Conservation (phyloP, 2,329 filamentous ascomycete genomes). For the Phaeophleospora eucalypticola region DNA sequence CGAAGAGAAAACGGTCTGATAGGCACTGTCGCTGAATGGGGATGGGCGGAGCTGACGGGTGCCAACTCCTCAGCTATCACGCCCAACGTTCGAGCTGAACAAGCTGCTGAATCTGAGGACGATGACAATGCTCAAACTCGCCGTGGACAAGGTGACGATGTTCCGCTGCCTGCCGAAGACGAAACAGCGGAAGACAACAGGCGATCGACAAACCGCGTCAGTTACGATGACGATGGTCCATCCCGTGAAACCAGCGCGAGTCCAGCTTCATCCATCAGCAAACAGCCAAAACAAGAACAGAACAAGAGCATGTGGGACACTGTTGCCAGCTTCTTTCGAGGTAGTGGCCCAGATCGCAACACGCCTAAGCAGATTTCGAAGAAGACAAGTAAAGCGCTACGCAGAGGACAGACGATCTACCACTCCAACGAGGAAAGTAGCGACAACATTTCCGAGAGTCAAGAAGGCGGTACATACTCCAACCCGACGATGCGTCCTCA, state of each 20-base stretch:
- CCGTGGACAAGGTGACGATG: constrained; percentile 37
- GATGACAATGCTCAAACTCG: constrained; percentile 26
- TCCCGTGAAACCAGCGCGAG: constrained; percentile 35
- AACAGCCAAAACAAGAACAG: constrained; percentile 15
- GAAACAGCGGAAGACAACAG: constrained; percentile 60
- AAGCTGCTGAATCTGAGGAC: constrained; percentile 19
- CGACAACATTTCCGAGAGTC: constrained; percentile 18
- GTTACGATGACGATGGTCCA: constrained; percentile 43
- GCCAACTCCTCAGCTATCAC: constrained; percentile 57
- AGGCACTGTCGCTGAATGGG: constrained; percentile 87
- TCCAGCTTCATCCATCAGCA: constrained; percentile 5
- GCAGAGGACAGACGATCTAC: constrained; percentile 68
- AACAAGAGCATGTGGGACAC: constrained; percentile 42
- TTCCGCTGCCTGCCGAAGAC: constrained; percentile 66
- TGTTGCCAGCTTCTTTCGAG: constrained; percentile 72
- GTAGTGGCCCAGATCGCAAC: constrained; percentile 60
- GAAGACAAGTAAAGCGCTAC: constrained; percentile 34
- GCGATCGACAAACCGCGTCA: constrained; percentile 23
- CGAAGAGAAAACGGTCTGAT: constrained; percentile 86
- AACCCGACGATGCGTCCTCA: constrained; percentile 33
- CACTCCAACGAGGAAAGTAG: constrained; percentile 34
- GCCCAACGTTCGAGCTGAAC: constrained; percentile 25
- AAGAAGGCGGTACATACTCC: constrained; percentile 20
- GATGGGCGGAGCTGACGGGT: constrained; percentile 86
- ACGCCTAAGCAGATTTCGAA: constrained; percentile 30